Conservation (phyloP, 2,329 filamentous ascomycete species). For the Fusarium globosum region DNA sequence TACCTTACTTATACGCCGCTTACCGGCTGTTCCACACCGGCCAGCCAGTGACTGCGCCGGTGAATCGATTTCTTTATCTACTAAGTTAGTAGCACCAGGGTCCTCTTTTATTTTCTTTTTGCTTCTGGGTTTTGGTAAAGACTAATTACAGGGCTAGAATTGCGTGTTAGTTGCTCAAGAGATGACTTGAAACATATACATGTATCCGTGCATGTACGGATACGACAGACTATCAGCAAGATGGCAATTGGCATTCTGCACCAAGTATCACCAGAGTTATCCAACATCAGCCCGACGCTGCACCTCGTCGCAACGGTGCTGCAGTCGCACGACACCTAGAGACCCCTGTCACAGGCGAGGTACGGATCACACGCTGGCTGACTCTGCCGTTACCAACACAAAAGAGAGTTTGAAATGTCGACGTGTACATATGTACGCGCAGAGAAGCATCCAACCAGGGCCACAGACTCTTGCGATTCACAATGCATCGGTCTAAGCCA, state of each 20-base stretch:
- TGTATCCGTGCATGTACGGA: neutral
- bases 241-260: neutral
- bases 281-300: slow-evolving; percentile 20
- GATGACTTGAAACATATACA: neutral
- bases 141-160: neutral
- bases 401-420: neutral
- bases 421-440: neutral
- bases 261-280: slow-evolving; percentile 12
- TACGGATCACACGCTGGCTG: slow-evolving; percentile 35
- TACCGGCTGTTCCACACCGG: slow-evolving; percentile 31
- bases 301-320: slow-evolving; percentile 42
- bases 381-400: neutral
- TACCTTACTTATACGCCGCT: slow-evolving; percentile 41
- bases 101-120: neutral
- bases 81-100: neutral
- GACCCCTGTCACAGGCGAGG: slow-evolving; percentile 35
- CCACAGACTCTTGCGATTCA: slow-evolving; percentile 25
- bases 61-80: neutral
- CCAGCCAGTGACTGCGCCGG: slow-evolving; percentile 14
- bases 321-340: slow-evolving; percentile 40
- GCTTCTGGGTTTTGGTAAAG: neutral
- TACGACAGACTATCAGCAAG: neutral
- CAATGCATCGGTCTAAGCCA: slow-evolving; percentile 24
- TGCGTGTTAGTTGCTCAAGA: neutral
- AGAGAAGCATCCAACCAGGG: neutral